A percentile compares a stretch with the other conserved stretches of the same genome.
phyloP scores from a whole-genome alignment of 495 filamentous ascomycete species.

The Hypoxylon fuscum region DNA sequence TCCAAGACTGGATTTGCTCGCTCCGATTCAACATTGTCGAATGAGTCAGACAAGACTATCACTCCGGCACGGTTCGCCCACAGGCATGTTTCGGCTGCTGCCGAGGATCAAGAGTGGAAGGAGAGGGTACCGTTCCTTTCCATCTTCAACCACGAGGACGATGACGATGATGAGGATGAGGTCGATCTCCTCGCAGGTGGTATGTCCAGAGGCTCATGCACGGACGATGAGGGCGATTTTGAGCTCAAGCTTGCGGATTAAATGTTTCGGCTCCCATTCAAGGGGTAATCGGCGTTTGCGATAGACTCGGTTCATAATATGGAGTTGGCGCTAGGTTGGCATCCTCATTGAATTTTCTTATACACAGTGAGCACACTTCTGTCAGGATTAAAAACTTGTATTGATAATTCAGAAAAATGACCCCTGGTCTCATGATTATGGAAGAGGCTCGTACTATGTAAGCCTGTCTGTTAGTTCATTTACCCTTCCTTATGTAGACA shows the following conservation, averaged over 20 bases:
- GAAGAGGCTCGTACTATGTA: too few species aligned
- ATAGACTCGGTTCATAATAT: not conserved
- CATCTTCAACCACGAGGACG: conserved; percentile 54
- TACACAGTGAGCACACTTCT: not conserved
- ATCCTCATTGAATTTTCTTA: conserved; percentile 4
- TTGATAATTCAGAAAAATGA: conserved; percentile 12
- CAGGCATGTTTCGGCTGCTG: conserved; percentile 30
- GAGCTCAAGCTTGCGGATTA: conserved; percentile 53
- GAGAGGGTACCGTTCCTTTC: conserved; percentile 53
- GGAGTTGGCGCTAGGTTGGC: conserved; percentile 8
- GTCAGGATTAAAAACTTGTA: conserved; percentile 13
- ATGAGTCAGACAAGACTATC: conserved; percentile 58
- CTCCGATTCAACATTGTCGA: conserved; percentile 50
- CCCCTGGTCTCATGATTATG: not conserved
- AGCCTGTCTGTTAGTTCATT: too few species aligned
- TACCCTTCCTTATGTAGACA: too few species aligned
- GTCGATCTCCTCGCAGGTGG: conserved; percentile 26
- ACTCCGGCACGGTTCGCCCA: conserved; percentile 57
- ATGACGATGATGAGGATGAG: conserved; percentile 45
- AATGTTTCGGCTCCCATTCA: not conserved
- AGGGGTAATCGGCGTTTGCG: conserved; percentile 14
- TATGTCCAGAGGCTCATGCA: conserved; percentile 15
- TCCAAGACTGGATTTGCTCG: conserved; percentile 37
- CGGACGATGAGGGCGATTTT: conserved; percentile 51
- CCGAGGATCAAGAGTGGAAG: conserved; percentile 41